Conservation (phyloP, 2,329 filamentous ascomycete species). For the Sclerotinia sclerotiorum region DNA sequence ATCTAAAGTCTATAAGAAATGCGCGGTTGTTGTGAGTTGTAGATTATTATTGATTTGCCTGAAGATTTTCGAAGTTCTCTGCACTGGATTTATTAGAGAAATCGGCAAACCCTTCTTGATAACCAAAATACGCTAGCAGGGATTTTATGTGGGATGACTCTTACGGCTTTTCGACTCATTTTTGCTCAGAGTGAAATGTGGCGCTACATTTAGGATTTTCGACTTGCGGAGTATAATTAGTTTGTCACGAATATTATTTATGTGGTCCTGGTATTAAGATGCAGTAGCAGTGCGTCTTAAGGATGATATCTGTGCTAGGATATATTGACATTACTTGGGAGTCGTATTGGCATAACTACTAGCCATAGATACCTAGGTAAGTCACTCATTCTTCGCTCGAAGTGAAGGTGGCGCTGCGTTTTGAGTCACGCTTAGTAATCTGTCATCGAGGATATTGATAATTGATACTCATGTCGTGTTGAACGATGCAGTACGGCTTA, state of each 20-base stretch:
- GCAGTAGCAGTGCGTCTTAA: no score
- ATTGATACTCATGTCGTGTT: no score
- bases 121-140: constrained; percentile 10
- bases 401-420: background rate
- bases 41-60: constrained; percentile 4
- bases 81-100: constrained; percentile 5
- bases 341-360: no score
- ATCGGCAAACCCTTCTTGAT: constrained; percentile 14
- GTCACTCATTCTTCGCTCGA: constrained; percentile 12
- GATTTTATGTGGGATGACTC: constrained; percentile 19
- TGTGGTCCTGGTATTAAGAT: no score
- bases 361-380: no score
- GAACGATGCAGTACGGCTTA: background rate
- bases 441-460: no score
- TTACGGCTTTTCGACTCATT: constrained; percentile 18
- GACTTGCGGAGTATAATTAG: no score
- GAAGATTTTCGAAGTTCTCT: constrained; percentile 22
- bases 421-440: no score
- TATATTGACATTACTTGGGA: no score
- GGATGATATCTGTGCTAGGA: no score
- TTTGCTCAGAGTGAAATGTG: constrained; percentile 12
- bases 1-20: background rate
- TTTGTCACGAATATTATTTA: no score
- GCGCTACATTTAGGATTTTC: no score
- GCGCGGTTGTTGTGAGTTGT: constrained; percentile 1